Evolutionary conservation across 495 filamentous ascomycete species (phyloP).

Genomic region (Hypoxylon perforatum): DNA sequence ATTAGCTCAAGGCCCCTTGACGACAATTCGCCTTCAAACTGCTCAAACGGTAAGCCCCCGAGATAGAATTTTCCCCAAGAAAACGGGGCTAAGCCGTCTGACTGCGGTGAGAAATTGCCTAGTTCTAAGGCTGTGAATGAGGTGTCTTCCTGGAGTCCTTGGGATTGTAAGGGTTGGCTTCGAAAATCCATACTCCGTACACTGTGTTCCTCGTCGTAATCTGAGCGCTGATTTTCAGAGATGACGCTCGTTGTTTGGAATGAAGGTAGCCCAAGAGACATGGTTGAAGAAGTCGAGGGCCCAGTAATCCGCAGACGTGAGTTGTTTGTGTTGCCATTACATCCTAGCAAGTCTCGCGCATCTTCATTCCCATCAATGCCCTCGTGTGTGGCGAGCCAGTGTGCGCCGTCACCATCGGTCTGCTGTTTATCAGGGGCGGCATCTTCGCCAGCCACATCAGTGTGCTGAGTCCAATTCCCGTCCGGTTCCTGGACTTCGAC

Average conservation of each 20-base stretch:
- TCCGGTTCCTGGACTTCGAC: conserved; percentile 17
- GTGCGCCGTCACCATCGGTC: neutral
- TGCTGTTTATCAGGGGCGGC: neutral
- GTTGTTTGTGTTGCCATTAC: neutral
- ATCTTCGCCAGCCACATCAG: neutral
- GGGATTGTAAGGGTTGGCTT: neutral
- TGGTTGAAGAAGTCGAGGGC: neutral
- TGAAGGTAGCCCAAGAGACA: neutral
- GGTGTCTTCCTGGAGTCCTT: neutral
- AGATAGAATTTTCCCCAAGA: neutral
- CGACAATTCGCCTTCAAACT: conserved; percentile 5
- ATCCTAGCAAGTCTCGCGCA: neutral
- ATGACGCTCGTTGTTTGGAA: neutral
- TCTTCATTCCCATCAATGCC: neutral
- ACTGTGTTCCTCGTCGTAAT: neutral
- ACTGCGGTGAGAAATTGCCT: neutral
- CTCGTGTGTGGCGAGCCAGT: neutral
- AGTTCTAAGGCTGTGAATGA: neutral
- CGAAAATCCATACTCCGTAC: neutral
- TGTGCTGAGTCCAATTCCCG: conserved; percentile 18
- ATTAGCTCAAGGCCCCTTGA: neutral
- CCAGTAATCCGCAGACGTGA: neutral
- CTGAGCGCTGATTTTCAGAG: neutral
- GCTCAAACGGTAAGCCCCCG: conserved; percentile 19
- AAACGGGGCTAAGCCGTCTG: neutral